A percentile compares a stretch with the other conserved stretches of the same genome.
Evolutionary conservation across 768 basidiomycete species (phyloP).

Genomic region (Psilocybe sp.): DNA sequence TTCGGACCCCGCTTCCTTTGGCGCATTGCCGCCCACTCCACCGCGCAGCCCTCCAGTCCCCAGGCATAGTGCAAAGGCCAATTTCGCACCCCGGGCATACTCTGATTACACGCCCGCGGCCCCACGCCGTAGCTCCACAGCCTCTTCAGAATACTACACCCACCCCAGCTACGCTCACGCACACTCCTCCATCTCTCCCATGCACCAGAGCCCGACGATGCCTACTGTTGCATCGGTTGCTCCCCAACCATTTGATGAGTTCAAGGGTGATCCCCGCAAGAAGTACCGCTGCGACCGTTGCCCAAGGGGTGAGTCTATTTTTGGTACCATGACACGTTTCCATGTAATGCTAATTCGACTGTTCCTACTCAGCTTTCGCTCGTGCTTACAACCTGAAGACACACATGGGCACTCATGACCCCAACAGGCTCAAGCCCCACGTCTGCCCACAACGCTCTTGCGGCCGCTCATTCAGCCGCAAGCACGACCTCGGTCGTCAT

Average conservation of each 20-base stretch:
- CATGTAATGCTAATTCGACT: constrained; percentile 3
- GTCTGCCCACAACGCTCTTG: constrained; percentile 84
- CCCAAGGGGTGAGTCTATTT: constrained; percentile 52
- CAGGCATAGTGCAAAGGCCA: constrained; percentile 30
- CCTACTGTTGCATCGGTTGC: constrained; percentile 43
- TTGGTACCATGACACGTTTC: constrained; percentile 9
- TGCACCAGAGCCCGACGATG: constrained; percentile 50
- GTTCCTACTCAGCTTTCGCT: constrained; percentile 66
- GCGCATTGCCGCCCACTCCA: constrained; percentile 54
- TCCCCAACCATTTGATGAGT: constrained; percentile 43
- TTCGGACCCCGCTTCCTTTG: constrained; percentile 56
- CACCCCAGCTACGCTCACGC: constrained; percentile 42
- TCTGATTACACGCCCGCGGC: constrained; percentile 62
- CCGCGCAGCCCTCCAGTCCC: constrained; percentile 46
- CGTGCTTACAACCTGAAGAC: constrained; percentile 95
- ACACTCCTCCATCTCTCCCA: constrained; percentile 54
- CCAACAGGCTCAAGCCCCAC: constrained; percentile 86
- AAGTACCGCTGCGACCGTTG: constrained; percentile 78
- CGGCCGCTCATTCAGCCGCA: constrained; percentile 88
- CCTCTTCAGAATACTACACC: constrained; percentile 45
- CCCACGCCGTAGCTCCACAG: constrained; percentile 45
- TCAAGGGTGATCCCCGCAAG: constrained; percentile 65
- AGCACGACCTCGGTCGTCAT: constrained; percentile 92
- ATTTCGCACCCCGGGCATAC: constrained; percentile 47
- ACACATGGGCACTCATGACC: constrained; percentile 93